phyloP scores from a whole-genome alignment of 2,329 filamentous ascomycete genomes.

The Xylariales sp. region DNA sequence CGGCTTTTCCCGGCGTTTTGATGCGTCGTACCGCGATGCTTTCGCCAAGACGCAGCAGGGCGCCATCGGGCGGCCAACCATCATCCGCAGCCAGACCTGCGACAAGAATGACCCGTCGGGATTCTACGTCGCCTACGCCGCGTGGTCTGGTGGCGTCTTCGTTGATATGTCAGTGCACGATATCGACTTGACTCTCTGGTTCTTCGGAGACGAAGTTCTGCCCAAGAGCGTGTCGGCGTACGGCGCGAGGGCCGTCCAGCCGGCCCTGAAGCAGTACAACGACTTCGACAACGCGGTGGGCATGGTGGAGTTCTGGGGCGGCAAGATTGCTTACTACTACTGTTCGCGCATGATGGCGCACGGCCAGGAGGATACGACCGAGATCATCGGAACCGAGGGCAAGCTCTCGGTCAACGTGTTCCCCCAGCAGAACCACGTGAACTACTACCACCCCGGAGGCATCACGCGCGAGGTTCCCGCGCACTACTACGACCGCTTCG shows the following conservation, averaged over 20 bases:
- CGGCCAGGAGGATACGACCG: conserved; percentile 63
- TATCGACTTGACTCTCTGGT: conserved; percentile 63
- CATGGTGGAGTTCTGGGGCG: conserved; percentile 61
- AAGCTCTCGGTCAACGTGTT: conserved; percentile 59
- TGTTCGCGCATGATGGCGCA: conserved; percentile 62
- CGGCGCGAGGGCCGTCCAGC: conserved; percentile 56
- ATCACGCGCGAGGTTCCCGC: conserved; percentile 56
- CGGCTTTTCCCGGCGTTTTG: conserved; percentile 63
- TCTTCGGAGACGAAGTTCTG: conserved; percentile 49
- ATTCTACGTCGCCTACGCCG: conserved; percentile 65
- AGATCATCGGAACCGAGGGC: conserved; percentile 63
- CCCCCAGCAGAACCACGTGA: conserved; percentile 50
- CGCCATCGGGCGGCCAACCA: conserved; percentile 53
- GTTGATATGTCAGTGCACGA: conserved; percentile 69
- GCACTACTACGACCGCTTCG: conserved; percentile 60
- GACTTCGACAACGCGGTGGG: conserved; percentile 62
- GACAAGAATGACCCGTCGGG: conserved; percentile 61
- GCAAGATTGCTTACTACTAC: conserved; percentile 62
- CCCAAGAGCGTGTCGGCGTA: conserved; percentile 53
- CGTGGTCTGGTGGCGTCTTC: conserved; percentile 64
- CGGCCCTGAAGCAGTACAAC: conserved; percentile 50
- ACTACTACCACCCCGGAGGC: conserved; percentile 47
- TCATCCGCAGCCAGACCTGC: conserved; percentile 63
- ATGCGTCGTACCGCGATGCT: conserved; percentile 60
- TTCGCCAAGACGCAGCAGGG: conserved; percentile 46